Percentiles rank a stretch among this genome's conserved stretches.
These are phyloP conservation scores for Acorus calamus DNA, from an alignment of 106 monocot genomes.

Conservation along the genomic window DNA sequence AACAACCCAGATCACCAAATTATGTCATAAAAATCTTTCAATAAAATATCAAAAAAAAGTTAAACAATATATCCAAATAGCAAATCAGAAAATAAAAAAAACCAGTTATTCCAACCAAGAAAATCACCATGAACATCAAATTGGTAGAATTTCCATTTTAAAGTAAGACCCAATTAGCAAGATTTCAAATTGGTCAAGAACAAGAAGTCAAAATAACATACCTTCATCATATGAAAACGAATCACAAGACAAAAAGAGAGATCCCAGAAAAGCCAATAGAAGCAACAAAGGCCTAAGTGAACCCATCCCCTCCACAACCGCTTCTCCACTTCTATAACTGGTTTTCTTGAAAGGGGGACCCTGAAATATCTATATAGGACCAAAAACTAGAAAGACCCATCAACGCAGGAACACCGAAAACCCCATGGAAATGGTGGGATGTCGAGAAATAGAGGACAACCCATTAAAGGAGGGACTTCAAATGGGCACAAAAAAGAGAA, in stretches of 20 bases:
- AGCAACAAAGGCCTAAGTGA: constrained; percentile 9
- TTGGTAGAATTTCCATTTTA: too few species aligned
- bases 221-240: constrained; percentile 32
- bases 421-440: too few species aligned
- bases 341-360: too few species aligned
- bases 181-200: not conserved
- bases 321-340: not conserved
- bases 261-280: constrained; percentile 13
- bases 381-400: too few species aligned
- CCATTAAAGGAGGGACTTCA: too few species aligned
- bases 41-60: not conserved
- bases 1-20: constrained; percentile 1
- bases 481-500: too few species aligned
- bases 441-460: too few species aligned
- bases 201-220: constrained; percentile 10
- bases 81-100: not conserved
- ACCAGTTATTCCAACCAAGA: too few species aligned
- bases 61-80: not conserved
- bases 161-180: not conserved
- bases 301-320: not conserved
- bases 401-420: too few species aligned
- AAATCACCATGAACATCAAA: too few species aligned
- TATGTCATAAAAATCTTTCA: not conserved
- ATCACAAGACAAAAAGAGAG: constrained; percentile 13
- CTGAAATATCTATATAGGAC: too few species aligned